A percentile compares a stretch with the other conserved stretches of the same genome.
These are phyloP conservation scores for Phytophthora colocasiae DNA, from an alignment of 352 stramenopile species.

Conservation along the genomic window DNA sequence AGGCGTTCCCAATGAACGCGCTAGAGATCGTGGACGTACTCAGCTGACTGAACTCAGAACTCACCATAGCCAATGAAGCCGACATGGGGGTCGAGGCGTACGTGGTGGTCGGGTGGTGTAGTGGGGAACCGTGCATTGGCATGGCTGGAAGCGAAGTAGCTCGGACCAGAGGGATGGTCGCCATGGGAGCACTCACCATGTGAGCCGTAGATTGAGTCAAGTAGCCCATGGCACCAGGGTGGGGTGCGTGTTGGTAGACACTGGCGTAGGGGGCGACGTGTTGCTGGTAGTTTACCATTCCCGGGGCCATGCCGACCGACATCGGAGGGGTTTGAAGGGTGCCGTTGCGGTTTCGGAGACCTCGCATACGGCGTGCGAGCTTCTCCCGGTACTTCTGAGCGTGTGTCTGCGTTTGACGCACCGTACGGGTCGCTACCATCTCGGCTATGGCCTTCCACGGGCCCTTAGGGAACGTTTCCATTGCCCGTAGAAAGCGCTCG, in stretches of 20 bases:
- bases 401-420: constrained; percentile 76
- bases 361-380: constrained; percentile 60
- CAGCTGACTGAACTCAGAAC: constrained; percentile 47
- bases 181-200: constrained; percentile 11
- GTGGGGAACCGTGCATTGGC: constrained; percentile 13
- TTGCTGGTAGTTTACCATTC: constrained; percentile 13
- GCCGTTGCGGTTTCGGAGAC: constrained; percentile 68
- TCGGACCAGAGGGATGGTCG: constrained; percentile 17
- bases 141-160: constrained; percentile 31
- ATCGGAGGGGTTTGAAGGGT: constrained; percentile 53
- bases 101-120: constrained; percentile 19
- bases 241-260: constrained; percentile 24
- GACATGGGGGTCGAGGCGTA: constrained; percentile 20
- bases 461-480: constrained; percentile 64
- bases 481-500: constrained; percentile 67
- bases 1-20: constrained; percentile 44
- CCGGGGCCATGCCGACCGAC: constrained; percentile 3
- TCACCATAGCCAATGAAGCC: constrained; percentile 24
- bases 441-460: constrained; percentile 72
- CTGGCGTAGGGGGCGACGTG: constrained; percentile 17
- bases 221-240: constrained; percentile 26
- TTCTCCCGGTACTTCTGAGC: constrained; percentile 78
- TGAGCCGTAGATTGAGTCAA: constrained; percentile 2
- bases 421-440: constrained; percentile 70
- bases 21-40: constrained; percentile 51